Conservation (phyloP, 2,329 filamentous ascomycete species). For the Monosporascus sp. region DNA sequence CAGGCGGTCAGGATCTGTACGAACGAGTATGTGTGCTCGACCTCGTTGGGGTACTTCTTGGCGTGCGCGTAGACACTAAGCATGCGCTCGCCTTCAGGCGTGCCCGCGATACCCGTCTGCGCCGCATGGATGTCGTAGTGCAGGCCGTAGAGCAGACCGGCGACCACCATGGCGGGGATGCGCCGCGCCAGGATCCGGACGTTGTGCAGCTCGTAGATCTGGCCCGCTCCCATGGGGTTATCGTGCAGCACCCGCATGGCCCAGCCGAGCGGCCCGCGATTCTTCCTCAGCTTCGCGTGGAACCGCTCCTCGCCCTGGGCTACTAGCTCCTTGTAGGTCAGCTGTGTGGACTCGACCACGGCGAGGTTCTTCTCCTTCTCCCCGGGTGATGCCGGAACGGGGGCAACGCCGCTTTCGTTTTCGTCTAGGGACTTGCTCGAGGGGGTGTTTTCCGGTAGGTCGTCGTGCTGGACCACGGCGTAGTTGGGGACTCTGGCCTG, state of each 20-base stretch:
- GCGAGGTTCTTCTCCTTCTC: conserved; percentile 40
- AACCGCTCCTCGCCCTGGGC: conserved; percentile 51
- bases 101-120: conserved; percentile 64
- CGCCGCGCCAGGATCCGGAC: conserved; percentile 58
- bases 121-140: conserved; percentile 80
- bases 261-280: conserved; percentile 69
- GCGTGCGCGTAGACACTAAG: conserved; percentile 59
- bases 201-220: conserved; percentile 71
- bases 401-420: conserved; percentile 16
- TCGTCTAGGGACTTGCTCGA: conserved; percentile 30
- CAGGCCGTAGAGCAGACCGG: conserved; percentile 63
- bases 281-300: conserved; percentile 58
- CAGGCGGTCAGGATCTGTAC: conserved; percentile 63
- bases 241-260: conserved; percentile 72
- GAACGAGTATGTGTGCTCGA: conserved; percentile 65
- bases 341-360: conserved; percentile 42
- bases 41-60: conserved; percentile 62
- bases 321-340: conserved; percentile 58
- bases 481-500: conserved; percentile 64
- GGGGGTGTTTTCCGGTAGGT: conserved; percentile 31
- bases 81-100: conserved; percentile 70
- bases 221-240: conserved; percentile 66
- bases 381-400: conserved; percentile 16
- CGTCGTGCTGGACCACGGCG: conserved; percentile 65
- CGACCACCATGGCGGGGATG: conserved; percentile 61